Percentiles rank a stretch among this genome's conserved stretches.
Evolutionary conservation across 1,284 basidiomycete genomes (phyloP).

Genomic region (Phellopilus nigrolimitatus): DNA sequence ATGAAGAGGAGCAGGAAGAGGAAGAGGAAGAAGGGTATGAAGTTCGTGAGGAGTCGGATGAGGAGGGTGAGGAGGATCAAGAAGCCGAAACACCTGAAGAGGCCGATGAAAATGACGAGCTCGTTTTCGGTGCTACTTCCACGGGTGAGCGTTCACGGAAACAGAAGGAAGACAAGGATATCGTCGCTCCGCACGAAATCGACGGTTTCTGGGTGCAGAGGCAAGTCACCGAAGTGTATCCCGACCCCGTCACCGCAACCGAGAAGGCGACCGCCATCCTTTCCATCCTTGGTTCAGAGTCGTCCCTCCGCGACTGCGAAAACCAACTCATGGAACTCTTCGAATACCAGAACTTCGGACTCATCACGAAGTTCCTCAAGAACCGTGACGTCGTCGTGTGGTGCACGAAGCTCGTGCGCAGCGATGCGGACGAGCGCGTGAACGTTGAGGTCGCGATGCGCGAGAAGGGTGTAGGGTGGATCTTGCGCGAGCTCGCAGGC

Average conservation of each 20-base stretch:
- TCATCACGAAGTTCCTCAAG: constrained; percentile 89
- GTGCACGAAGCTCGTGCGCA: constrained; percentile 95
- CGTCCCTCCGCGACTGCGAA: constrained; percentile 89
- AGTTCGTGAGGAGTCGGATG: constrained; percentile 72
- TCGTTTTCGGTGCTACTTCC: constrained; percentile 65
- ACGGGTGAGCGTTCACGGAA: constrained; percentile 33
- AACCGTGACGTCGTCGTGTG: constrained; percentile 96
- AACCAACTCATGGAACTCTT: constrained; percentile 98
- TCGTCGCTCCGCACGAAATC: constrained; percentile 85
- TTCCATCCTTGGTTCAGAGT: constrained; percentile 85
- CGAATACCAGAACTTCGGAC: constrained; percentile 90
- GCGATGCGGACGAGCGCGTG: constrained; percentile 85
- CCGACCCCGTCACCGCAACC: constrained; percentile 91
- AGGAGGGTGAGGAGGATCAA: constrained; percentile 59
- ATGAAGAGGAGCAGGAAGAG: constrained; percentile 90
- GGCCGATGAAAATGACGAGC: constrained; percentile 53
- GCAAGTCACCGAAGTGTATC: constrained; percentile 84
- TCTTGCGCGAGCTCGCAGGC: constrained; percentile 82
- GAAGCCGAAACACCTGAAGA: constrained; percentile 42
- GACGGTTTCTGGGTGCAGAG: constrained; percentile 99
- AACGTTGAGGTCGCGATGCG: constrained; percentile 98
- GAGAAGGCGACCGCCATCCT: constrained; percentile 89
- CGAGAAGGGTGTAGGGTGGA: constrained; percentile 96
- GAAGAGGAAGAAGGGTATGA: constrained; percentile 86
- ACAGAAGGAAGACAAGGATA: constrained; percentile 65